A percentile compares a stretch with the other conserved stretches of the same genome.
These are phyloP conservation scores for Solanum hybrid DNA, from an alignment of 305 asterid genomes.

Conservation along the genomic window DNA sequence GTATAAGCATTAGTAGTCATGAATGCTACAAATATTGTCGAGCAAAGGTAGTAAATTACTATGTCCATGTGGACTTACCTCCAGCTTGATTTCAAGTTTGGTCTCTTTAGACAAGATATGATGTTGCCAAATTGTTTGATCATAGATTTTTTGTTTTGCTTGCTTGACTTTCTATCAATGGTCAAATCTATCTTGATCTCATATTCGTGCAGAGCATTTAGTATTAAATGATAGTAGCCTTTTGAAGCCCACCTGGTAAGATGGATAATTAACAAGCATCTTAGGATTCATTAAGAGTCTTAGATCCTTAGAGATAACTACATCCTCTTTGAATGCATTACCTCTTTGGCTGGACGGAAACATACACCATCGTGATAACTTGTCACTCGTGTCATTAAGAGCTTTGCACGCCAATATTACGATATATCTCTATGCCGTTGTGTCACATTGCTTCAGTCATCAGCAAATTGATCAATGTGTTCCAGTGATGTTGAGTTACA, in stretches of 20 bases:
- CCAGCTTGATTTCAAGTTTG: neutral
- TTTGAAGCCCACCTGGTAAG: neutral
- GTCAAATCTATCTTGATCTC: neutral
- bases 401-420: neutral
- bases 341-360: neutral
- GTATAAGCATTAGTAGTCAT: neutral
- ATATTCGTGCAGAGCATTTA: neutral
- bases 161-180: neutral
- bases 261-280: neutral
- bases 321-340: neutral
- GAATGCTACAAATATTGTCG: neutral
- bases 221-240: neutral
- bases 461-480: neutral
- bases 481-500: neutral
- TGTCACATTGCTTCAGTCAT: neutral
- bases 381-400: neutral
- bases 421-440: neutral
- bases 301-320: neutral
- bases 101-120: neutral
- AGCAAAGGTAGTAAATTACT: neutral
- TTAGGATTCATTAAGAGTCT: neutral
- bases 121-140: neutral
- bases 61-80: neutral
- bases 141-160: neutral
- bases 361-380: neutral